Conservation (phyloP, 2,329 filamentous ascomycete genomes). For the Hypoxylon sp. region DNA sequence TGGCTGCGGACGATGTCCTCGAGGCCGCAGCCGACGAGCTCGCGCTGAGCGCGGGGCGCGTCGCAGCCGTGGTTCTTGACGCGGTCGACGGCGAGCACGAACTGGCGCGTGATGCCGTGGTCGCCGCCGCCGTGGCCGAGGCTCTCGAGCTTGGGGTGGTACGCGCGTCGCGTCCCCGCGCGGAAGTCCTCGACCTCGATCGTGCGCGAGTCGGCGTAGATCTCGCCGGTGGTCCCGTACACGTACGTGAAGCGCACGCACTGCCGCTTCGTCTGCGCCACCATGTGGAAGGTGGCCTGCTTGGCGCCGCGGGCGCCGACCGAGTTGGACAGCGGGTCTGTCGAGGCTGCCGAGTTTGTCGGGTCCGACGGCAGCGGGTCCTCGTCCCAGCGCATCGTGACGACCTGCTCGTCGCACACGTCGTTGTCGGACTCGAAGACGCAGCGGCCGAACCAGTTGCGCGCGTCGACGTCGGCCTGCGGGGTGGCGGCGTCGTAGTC, state of each 20-base stretch:
- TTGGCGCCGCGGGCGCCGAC: conserved; percentile 70
- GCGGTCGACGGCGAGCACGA: conserved; percentile 80
- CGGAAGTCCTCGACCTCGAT: conserved; percentile 81
- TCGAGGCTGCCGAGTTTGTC: background rate
- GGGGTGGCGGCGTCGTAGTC: conserved; percentile 62
- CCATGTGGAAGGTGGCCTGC: conserved; percentile 92
- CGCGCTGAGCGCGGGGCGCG: conserved; percentile 74
- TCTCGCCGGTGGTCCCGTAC: conserved; percentile 86
- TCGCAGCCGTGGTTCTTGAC: conserved; percentile 75
- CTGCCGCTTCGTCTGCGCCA: conserved; percentile 85
- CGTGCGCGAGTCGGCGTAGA: conserved; percentile 80
- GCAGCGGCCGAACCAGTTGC: conserved; percentile 90
- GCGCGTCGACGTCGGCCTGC: conserved; percentile 55
- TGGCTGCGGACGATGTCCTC: conserved; percentile 91
- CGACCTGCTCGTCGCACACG: conserved; percentile 90
- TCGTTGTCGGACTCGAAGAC: conserved; percentile 94
- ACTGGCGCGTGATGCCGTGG: conserved; percentile 80
- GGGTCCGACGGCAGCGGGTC: conserved; percentile 56
- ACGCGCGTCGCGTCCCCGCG: conserved; percentile 61
- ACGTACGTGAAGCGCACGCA: conserved; percentile 86
- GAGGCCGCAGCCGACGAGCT: conserved; percentile 80
- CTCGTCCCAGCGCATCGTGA: conserved; percentile 88
- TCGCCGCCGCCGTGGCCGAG: conserved; percentile 79
- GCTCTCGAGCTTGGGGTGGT: conserved; percentile 67
- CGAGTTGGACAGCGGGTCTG: conserved; percentile 30